These are phyloP conservation scores for Urostyla sp. DNA, from an alignment of 73 alveolate species.

Conservation along the genomic window DNA sequence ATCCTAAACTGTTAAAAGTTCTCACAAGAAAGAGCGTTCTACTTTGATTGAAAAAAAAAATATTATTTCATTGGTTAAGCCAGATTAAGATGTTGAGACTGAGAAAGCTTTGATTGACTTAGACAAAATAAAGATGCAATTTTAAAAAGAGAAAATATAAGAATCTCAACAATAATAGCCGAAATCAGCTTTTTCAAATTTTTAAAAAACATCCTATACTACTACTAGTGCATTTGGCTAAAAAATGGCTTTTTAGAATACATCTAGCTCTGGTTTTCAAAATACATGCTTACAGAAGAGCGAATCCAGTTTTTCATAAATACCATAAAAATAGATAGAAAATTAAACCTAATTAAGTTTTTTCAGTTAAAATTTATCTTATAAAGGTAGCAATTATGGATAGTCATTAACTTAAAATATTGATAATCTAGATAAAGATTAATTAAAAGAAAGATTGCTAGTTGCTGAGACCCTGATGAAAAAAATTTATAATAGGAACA, in stretches of 20 bases:
- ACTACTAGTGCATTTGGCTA: constrained; percentile 30
- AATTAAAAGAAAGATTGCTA: constrained; percentile 51
- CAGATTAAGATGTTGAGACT: constrained; percentile 28
- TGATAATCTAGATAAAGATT: constrained; percentile 19
- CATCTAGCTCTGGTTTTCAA: background rate
- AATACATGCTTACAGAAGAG: background rate
- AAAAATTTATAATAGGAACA: constrained; percentile 53
- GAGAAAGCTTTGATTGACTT: constrained; percentile 40
- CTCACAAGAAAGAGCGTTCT: background rate
- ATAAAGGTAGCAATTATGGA: background rate
- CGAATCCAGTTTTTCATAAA: background rate
- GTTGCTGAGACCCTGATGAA: constrained; percentile 64
- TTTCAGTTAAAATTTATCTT: constrained; percentile 13
- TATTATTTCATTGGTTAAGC: background rate
- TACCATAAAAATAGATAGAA: background rate
- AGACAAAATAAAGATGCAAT: constrained; percentile 13
- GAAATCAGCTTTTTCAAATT: constrained; percentile 12
- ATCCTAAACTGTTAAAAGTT: background rate
- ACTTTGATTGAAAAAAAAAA: background rate
- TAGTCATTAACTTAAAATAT: constrained; percentile 2
- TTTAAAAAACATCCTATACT: constrained; percentile 14
- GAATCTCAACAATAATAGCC: background rate
- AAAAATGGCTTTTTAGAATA: background rate
- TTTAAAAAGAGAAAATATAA: constrained; percentile 5
- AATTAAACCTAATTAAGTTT: constrained; percentile 20